These are phyloP conservation scores for Juglanconis sp. DNA, from an alignment of 2,329 filamentous ascomycete species.

Conservation along the genomic window DNA sequence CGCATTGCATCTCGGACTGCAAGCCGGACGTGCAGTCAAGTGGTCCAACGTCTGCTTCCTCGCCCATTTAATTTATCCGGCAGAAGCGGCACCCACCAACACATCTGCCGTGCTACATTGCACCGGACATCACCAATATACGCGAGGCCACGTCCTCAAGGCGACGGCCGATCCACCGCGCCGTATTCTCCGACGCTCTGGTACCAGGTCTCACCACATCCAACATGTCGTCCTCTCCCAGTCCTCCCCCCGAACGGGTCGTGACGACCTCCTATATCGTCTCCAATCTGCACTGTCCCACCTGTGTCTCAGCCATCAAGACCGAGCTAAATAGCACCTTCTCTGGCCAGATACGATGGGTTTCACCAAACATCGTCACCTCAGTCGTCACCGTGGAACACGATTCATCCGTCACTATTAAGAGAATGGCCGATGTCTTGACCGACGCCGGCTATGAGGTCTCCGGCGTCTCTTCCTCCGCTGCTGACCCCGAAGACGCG, in stretches of 20 bases:
- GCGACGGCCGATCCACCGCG: neutral
- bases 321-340: conserved; percentile 50
- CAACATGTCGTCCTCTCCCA: conserved; percentile 24
- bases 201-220: neutral
- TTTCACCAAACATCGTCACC: conserved; percentile 69
- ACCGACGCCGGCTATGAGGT: conserved; percentile 59
- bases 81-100: neutral
- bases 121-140: neutral
- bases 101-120: conserved; percentile 4
- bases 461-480: conserved; percentile 42
- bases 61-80: neutral
- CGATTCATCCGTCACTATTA: conserved; percentile 41
- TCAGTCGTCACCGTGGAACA: conserved; percentile 65
- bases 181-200: conserved; percentile 13
- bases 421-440: conserved; percentile 43
- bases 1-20: neutral
- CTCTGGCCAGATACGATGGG: conserved; percentile 47
- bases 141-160: neutral
- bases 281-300: conserved; percentile 74
- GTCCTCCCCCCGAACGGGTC: conserved; percentile 19
- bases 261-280: conserved; percentile 62
- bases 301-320: conserved; percentile 67
- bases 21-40: neutral
- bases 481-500: conserved; percentile 23
- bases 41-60: neutral